These are phyloP conservation scores for Hypericum androsaemum DNA, from an alignment of 345 rosid species.

Conservation along the genomic window DNA sequence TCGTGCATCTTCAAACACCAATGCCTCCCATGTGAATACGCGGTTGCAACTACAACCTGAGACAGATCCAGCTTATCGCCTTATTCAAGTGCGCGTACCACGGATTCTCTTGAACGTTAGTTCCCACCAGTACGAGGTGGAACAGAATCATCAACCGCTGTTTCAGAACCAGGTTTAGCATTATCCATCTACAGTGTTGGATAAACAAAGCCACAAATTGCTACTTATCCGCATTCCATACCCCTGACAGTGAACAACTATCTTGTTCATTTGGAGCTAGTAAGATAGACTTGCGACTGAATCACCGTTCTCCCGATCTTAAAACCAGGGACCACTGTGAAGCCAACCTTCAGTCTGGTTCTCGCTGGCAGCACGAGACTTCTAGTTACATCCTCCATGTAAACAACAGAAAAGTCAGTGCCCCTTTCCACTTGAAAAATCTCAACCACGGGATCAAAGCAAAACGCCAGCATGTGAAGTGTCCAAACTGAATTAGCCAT, in stretches of 20 bases:
- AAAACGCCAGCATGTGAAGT: conserved; percentile 71
- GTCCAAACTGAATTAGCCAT: conserved; percentile 88
- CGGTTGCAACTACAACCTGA: too few species aligned
- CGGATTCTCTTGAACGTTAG: too few species aligned
- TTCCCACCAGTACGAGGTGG: too few species aligned
- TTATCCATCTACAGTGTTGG: too few species aligned
- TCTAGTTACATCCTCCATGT: conserved; percentile 68
- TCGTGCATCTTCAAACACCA: too few species aligned
- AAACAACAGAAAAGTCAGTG: conserved; percentile 61
- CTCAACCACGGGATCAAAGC: conserved; percentile 75
- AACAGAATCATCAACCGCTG: too few species aligned
- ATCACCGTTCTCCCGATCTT: conserved; percentile 64
- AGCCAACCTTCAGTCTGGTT: conserved; percentile 56
- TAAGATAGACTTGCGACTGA: conserved; percentile 72
- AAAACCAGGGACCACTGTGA: conserved; percentile 91
- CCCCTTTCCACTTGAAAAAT: conserved; percentile 83
- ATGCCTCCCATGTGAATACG: too few species aligned
- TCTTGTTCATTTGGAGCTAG: conserved; percentile 35
- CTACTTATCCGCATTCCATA: too few species aligned
- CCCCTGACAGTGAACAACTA: conserved; percentile 14
- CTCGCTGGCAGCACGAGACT: conserved; percentile 23
- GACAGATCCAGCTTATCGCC: too few species aligned
- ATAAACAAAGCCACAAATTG: too few species aligned
- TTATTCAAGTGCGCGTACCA: too few species aligned
- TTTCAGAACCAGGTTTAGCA: too few species aligned